phyloP scores from a whole-genome alignment of 2,329 filamentous ascomycete species.

The Orbilia blumenaviensis region DNA sequence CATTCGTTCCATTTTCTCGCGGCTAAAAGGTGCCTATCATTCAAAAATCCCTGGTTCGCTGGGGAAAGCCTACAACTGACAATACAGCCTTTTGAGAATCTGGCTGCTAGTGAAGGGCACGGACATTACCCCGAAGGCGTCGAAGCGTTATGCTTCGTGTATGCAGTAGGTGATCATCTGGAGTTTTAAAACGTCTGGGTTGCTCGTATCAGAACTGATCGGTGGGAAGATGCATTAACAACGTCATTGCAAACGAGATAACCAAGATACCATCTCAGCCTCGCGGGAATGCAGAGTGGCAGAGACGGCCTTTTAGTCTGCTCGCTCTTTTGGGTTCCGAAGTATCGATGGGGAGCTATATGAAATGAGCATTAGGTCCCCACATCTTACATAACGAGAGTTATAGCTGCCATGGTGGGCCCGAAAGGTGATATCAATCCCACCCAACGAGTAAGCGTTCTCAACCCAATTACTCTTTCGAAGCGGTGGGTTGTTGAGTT shows the following conservation, averaged over 20 bases:
- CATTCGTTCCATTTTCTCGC: slow-evolving; percentile 47
- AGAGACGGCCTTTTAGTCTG: neutral
- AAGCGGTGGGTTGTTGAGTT: slow-evolving; percentile 23
- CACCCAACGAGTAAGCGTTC: slow-evolving; percentile 26
- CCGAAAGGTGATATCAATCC: slow-evolving; percentile 27
- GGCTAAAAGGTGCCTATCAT: slow-evolving; percentile 41
- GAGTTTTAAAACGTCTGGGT: slow-evolving; percentile 9
- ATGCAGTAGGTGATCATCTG: neutral
- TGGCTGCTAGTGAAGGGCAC: neutral
- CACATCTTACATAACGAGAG: slow-evolving; percentile 22
- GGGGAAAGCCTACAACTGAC: slow-evolving; percentile 12
- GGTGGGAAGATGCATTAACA: slow-evolving; percentile 21
- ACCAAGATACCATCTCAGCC: slow-evolving; percentile 1
- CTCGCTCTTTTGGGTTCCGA: slow-evolving; percentile 39
- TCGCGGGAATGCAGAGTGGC: slow-evolving; percentile 16
- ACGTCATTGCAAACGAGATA: slow-evolving; percentile 39
- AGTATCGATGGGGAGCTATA: slow-evolving; percentile 36
- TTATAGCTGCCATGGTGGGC: slow-evolving; percentile 24
- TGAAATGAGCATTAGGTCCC: slow-evolving; percentile 19
- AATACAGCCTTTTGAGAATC: neutral
- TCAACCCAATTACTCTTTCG: slow-evolving; percentile 27
- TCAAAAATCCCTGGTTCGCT: slow-evolving; percentile 14
- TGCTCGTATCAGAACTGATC: slow-evolving; percentile 35
- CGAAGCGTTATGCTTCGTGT: slow-evolving; percentile 15
- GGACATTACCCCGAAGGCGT: slow-evolving; percentile 2